phyloP scores from a whole-genome alignment of 1,284 basidiomycete genomes.

The Tetrapyrgos nigripes region DNA sequence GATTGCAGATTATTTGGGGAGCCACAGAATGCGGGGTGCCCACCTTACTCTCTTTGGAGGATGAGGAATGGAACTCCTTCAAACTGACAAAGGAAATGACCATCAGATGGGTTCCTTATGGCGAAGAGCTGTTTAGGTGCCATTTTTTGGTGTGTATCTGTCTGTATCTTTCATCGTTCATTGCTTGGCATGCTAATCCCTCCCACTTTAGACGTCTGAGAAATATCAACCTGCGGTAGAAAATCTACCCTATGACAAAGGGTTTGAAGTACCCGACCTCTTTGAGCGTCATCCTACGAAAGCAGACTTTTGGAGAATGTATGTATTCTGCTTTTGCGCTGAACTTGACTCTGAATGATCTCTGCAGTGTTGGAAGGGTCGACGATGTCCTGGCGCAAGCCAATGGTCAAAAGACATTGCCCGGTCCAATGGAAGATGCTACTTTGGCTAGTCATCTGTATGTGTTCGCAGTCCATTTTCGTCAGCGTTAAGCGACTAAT shows the following conservation, averaged over 20 bases:
- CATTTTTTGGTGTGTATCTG: conserved; percentile 32
- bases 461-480: too few relatives aligned
- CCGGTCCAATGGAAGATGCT: conserved; percentile 42
- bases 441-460: conserved; percentile 38
- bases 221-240: conserved; percentile 32
- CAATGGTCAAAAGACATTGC: conserved; percentile 48
- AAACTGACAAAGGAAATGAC: conserved; percentile 15
- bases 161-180: not conserved
- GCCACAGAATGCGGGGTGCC: conserved; percentile 36
- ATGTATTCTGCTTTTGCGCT: not conserved
- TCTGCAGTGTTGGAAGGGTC: conserved; percentile 36
- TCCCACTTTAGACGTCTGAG: conserved; percentile 26
- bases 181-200: not conserved
- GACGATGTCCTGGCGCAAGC: conserved; percentile 49
- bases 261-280: conserved; percentile 41
- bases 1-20: conserved; percentile 34
- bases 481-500: not conserved
- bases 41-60: conserved; percentile 13
- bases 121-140: conserved; percentile 35
- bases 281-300: conserved; percentile 39
- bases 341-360: not conserved
- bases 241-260: conserved; percentile 37
- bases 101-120: conserved; percentile 36
- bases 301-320: conserved; percentile 42
- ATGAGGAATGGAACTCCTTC: conserved; percentile 36